phyloP scores from a whole-genome alignment of 192 early-diverging fungal species.

The Cladochytrium replicatum region DNA sequence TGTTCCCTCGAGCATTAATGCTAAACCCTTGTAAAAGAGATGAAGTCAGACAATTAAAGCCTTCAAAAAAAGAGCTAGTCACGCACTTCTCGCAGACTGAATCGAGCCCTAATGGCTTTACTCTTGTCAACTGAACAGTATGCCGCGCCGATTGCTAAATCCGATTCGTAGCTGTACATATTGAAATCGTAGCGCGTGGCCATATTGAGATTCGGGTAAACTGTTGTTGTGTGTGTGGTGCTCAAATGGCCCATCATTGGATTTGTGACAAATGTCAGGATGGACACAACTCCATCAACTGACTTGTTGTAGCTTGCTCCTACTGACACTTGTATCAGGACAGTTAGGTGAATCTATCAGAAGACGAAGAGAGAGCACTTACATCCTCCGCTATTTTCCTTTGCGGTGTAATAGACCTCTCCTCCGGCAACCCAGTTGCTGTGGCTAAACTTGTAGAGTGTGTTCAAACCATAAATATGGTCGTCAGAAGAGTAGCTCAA shows the following conservation, averaged over 20 bases:
- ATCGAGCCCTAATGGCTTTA: conserved; percentile 44
- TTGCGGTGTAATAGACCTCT: conserved; percentile 42
- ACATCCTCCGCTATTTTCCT: conserved; percentile 86
- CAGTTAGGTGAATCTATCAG: neutral
- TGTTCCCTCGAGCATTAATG: conserved; percentile 61
- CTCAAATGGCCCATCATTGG: conserved; percentile 92
- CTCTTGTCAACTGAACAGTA: conserved; percentile 49
- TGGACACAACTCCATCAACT: conserved; percentile 2
- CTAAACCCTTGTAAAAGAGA: conserved; percentile 37
- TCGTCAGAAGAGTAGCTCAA: conserved; percentile 65
- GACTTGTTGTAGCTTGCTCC: neutral
- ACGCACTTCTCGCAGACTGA: conserved; percentile 35
- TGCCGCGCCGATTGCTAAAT: conserved; percentile 79
- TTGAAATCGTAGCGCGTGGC: conserved; percentile 86
- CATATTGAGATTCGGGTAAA: conserved; percentile 56
- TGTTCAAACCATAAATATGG: conserved; percentile 68
- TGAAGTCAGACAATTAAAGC: neutral
- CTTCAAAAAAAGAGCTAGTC: neutral
- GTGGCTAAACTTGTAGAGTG: conserved; percentile 60
- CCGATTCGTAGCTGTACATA: conserved; percentile 81
- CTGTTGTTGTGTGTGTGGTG: conserved; percentile 69
- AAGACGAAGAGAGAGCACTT: conserved; percentile 13
- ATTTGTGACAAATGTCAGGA: conserved; percentile 59
- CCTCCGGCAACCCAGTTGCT: conserved; percentile 33
- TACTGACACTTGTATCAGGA: neutral